Conservation (phyloP, 495 filamentous ascomycete species). For the Aspergillus incahuasiensis region DNA sequence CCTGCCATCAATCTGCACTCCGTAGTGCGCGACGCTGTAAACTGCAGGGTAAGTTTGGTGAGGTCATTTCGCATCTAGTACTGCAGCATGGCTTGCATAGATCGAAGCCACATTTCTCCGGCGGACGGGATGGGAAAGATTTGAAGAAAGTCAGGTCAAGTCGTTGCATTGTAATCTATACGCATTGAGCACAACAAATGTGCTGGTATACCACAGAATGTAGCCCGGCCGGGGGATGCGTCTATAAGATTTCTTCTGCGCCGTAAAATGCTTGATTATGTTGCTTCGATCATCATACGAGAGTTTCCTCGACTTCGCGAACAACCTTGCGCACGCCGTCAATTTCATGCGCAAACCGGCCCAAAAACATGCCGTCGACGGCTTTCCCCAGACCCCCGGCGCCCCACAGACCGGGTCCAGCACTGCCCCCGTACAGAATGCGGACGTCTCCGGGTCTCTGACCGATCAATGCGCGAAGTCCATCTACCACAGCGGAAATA, state of each 20-base stretch:
- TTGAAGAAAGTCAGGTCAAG: background rate
- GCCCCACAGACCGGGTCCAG: constrained; percentile 69
- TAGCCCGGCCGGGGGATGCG: background rate
- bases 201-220: background rate
- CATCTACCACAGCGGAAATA: constrained; percentile 63
- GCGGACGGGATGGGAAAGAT: background rate
- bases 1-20: background rate
- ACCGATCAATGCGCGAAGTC: constrained; percentile 47
- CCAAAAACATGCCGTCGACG: constrained; percentile 79
- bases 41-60: background rate
- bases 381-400: constrained; percentile 53
- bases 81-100: background rate
- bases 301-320: constrained; percentile 55
- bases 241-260: background rate
- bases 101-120: background rate
- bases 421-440: constrained; percentile 76
- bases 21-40: background rate
- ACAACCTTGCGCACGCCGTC: constrained; percentile 63
- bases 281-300: constrained; percentile 12
- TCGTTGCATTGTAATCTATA: constrained; percentile 2
- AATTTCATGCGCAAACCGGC: constrained; percentile 74
- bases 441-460: constrained; percentile 49
- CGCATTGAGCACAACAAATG: background rate
- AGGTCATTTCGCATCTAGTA: constrained; percentile 4
- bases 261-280: constrained; percentile 3